These are phyloP conservation scores for Trypanosoma mega DNA, from an alignment of 208 protist species.

Conservation along the genomic window DNA sequence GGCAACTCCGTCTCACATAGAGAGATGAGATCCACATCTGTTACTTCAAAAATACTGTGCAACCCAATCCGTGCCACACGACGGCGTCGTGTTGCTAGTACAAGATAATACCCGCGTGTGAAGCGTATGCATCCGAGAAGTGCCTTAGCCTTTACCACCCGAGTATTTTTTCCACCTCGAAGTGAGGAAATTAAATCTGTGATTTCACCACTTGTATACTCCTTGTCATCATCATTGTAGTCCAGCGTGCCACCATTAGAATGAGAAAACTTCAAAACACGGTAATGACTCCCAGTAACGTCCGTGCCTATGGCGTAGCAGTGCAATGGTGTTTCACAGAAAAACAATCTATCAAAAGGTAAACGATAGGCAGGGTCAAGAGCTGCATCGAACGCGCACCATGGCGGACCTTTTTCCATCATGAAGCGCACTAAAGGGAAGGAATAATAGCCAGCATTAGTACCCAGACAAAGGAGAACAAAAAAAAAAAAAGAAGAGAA, in stretches of 20 bases:
- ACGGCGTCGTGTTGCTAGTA: slow-evolving; percentile 76
- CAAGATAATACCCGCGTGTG: slow-evolving; percentile 91
- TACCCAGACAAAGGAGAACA: neutral
- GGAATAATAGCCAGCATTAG: neutral
- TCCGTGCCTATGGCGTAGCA: slow-evolving; percentile 61
- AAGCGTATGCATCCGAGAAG: slow-evolving; percentile 91
- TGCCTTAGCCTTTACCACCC: slow-evolving; percentile 33
- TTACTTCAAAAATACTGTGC: slow-evolving; percentile 90
- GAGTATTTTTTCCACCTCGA: slow-evolving; percentile 11
- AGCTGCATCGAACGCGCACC: slow-evolving; percentile 1
- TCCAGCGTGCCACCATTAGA: slow-evolving; percentile 13
- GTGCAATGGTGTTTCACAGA: slow-evolving; percentile 51
- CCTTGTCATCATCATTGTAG: neutral
- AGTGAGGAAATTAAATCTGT: slow-evolving; percentile 32
- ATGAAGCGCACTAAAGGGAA: slow-evolving; percentile 8
- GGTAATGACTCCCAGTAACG: neutral
- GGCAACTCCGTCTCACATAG: slow-evolving; percentile 14
- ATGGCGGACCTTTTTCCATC: neutral
- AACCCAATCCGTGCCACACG: slow-evolving; percentile 84
- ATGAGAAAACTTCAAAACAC: slow-evolving; percentile 19
- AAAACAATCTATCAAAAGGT: slow-evolving; percentile 42
- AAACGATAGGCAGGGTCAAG: slow-evolving; percentile 12
- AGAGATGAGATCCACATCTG: slow-evolving; percentile 67
- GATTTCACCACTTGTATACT: slow-evolving; percentile 32
- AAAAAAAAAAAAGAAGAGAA: too few relatives aligned